phyloP scores from a whole-genome alignment of 768 basidiomycete species.

The Strobilomyces dryophilus region DNA sequence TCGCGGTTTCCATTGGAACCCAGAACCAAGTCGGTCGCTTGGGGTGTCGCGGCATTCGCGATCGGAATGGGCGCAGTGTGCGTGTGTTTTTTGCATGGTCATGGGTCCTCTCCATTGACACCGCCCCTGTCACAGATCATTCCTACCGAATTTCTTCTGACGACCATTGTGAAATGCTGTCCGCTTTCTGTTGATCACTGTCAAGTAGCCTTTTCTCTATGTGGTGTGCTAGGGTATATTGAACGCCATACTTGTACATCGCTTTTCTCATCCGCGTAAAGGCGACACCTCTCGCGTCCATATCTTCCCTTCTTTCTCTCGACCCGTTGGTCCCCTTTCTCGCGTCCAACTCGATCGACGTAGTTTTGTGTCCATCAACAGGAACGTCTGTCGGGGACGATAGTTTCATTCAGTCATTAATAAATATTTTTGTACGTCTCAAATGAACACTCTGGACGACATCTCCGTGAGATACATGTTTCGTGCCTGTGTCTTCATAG shows the following conservation, averaged over 20 bases:
- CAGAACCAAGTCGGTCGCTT: constrained; percentile 69
- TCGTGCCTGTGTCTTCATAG: neutral
- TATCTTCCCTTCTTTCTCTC: neutral
- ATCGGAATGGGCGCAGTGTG: constrained; percentile 79
- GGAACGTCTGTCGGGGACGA: neutral
- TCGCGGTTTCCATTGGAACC: constrained; percentile 55
- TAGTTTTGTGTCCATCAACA: constrained; percentile 2
- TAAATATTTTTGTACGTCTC: constrained; percentile 14
- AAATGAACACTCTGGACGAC: constrained; percentile 1
- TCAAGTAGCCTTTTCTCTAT: constrained; percentile 9
- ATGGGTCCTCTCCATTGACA: neutral
- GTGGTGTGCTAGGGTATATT: constrained; percentile 19
- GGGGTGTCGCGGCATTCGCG: constrained; percentile 83
- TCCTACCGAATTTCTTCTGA: constrained; percentile 62
- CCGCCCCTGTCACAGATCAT: constrained; percentile 35
- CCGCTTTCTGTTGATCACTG: constrained; percentile 11
- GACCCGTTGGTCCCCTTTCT: neutral
- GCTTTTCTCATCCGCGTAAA: constrained; percentile 4
- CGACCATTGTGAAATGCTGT: constrained; percentile 10
- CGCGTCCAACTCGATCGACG: neutral
- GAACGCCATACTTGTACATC: constrained; percentile 18
- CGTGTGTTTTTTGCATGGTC: constrained; percentile 30
- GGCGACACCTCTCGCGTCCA: constrained; percentile 15
- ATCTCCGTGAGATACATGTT: neutral
- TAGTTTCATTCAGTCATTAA: neutral